phyloP scores from a whole-genome alignment of 148 eudicot species.

The Chenopodium album region DNA sequence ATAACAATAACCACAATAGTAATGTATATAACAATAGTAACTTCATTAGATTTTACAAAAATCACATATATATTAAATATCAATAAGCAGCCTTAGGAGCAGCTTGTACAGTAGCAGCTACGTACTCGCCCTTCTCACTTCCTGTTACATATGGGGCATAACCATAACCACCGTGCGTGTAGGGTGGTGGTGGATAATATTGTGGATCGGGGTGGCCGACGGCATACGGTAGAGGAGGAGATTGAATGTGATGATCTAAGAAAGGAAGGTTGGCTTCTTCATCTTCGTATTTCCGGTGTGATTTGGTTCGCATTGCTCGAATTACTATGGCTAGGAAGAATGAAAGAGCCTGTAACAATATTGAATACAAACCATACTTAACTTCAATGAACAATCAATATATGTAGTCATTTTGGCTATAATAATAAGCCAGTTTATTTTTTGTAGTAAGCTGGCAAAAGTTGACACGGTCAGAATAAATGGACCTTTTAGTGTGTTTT shows the following conservation, averaged over 20 bases:
- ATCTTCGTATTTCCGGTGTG: background rate
- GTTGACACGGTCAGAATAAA: too few relatives aligned
- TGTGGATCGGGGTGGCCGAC: conserved; percentile 27
- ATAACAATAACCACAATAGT: too few relatives aligned
- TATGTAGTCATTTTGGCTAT: background rate
- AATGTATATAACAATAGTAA: too few relatives aligned
- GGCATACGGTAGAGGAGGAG: conserved; percentile 19
- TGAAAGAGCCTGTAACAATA: conserved; percentile 36
- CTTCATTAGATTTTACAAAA: background rate
- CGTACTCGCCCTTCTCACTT: background rate
- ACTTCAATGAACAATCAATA: background rate
- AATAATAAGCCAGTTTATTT: too few relatives aligned
- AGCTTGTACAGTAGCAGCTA: background rate
- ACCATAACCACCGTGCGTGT: background rate
- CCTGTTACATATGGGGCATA: background rate
- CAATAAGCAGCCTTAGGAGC: background rate
- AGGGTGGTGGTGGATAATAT: conserved; percentile 9
- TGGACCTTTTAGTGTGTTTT: too few relatives aligned
- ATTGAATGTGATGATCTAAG: conserved; percentile 9
- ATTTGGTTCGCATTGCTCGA: conserved; percentile 14
- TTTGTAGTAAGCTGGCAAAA: too few relatives aligned
- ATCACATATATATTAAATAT: too few relatives aligned
- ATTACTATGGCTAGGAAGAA: conserved; percentile 44
- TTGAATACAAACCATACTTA: background rate
- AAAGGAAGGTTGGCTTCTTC: conserved; percentile 14